phyloP scores from a whole-genome alignment of 441 rosid genomes.

The Syzygium malaccense region DNA sequence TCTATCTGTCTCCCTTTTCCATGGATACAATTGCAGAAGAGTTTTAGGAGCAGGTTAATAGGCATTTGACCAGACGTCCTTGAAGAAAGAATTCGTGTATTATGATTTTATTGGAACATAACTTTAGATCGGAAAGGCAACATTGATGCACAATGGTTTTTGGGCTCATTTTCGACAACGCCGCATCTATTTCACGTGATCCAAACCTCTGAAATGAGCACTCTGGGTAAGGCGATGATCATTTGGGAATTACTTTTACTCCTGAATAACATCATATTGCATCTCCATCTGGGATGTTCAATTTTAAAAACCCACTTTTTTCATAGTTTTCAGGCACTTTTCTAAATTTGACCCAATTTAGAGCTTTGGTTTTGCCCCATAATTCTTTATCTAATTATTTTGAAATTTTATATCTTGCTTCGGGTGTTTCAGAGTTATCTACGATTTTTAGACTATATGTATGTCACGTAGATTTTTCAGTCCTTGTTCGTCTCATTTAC shows the following conservation, averaged over 20 bases:
- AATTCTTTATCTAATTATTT: not conserved
- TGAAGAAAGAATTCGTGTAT: not conserved
- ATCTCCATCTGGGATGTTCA: not conserved
- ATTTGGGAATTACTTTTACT: not conserved
- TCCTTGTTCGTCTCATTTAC: not conserved
- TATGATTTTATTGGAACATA: not conserved
- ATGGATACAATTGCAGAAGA: not conserved
- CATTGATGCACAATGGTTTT: not conserved
- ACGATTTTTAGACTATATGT: not conserved
- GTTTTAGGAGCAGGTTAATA: not conserved
- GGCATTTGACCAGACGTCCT: not conserved
- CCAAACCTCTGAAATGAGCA: not conserved
- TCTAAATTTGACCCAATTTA: not conserved
- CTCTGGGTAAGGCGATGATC: not conserved
- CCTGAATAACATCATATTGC: not conserved
- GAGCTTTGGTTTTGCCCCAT: not conserved
- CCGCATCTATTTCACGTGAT: rapidly evolving
- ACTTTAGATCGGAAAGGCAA: not conserved
- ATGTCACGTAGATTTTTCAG: not conserved
- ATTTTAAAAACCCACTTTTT: not conserved
- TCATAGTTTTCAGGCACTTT: not conserved
- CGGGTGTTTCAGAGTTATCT: not conserved
- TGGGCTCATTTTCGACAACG: not conserved
- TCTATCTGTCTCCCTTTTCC: not conserved
- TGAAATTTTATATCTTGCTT: not conserved